Percentiles rank a stretch among this genome's conserved stretches.
Conservation (phyloP, 768 basidiomycete genomes). For the Podaxis pistillaris region DNA sequence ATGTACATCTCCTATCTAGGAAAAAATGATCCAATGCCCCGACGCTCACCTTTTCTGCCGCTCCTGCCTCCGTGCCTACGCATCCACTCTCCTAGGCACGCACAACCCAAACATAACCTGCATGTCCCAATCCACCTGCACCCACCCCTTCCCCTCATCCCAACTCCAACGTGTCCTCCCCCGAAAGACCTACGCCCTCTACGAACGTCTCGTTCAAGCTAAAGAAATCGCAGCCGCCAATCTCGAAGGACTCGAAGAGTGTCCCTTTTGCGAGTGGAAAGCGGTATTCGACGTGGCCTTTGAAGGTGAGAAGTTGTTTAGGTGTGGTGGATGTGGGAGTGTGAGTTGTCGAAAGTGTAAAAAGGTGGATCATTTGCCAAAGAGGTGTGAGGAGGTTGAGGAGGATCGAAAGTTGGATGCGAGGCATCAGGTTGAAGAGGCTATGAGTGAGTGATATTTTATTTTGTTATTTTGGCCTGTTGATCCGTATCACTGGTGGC, state of each 20-base stretch:
- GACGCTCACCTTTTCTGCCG: slow-evolving; percentile 88
- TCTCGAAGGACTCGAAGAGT: slow-evolving; percentile 81
- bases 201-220: slow-evolving; percentile 70
- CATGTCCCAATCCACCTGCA: slow-evolving; percentile 80
- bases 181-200: slow-evolving; percentile 63
- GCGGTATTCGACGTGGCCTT: slow-evolving; percentile 63
- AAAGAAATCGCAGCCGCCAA: slow-evolving; percentile 80
- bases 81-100: slow-evolving; percentile 61
- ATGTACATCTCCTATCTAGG: slow-evolving; percentile 35
- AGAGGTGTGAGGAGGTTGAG: slow-evolving; percentile 76
- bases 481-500: not conserved
- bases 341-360: slow-evolving; percentile 82
- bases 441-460: slow-evolving; percentile 67
- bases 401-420: slow-evolving; percentile 73
- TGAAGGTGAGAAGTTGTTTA: slow-evolving; percentile 62
- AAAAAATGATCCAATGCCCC: slow-evolving; percentile 84
- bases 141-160: slow-evolving; percentile 60
- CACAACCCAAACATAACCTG: slow-evolving; percentile 68
- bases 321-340: slow-evolving; percentile 61
- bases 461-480: not conserved
- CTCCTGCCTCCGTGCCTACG: slow-evolving; percentile 67
- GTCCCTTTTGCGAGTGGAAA: slow-evolving; percentile 88
- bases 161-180: slow-evolving; percentile 71
- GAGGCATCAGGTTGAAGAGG: slow-evolving; percentile 83
- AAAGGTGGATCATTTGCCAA: slow-evolving; percentile 81